These are phyloP conservation scores for Crucihimalaya himalaica DNA, from an alignment of 345 rosid genomes.

Conservation along the genomic window DNA sequence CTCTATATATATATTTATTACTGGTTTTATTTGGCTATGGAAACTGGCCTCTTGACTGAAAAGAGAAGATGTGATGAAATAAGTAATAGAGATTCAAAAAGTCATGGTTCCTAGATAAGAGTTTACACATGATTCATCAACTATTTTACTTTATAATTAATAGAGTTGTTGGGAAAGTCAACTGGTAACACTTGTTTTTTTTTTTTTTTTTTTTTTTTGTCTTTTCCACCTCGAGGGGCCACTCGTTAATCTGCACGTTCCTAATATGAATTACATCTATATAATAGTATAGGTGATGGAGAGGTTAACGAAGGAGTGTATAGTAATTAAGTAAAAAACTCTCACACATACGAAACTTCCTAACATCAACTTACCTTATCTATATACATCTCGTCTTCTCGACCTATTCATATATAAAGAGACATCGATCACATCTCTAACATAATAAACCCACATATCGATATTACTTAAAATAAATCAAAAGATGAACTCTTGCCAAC, in stretches of 20 bases:
- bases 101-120: slow-evolving; percentile 5
- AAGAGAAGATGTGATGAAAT: not conserved
- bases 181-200: slow-evolving; percentile 19
- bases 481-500: slow-evolving; percentile 36
- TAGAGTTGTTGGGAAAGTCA: slow-evolving; percentile 31
- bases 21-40: not conserved
- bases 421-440: not conserved
- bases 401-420: not conserved
- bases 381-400: not conserved
- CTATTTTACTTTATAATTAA: slow-evolving; percentile 6
- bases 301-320: slow-evolving; percentile 14
- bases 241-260: slow-evolving; percentile 30
- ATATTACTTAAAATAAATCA: not conserved
- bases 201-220: slow-evolving; percentile 19
- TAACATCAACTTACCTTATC: not conserved
- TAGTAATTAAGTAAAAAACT: not conserved
- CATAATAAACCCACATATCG: not conserved
- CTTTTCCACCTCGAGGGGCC: not conserved
- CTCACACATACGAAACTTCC: slow-evolving; percentile 32
- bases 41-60: not conserved
- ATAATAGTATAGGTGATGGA: no score
- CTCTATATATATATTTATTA: not conserved
- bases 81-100: not conserved
- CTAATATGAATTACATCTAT: not conserved
- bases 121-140: not conserved